Conservation (phyloP, 2,329 filamentous ascomycete genomes). For the Stenocarpella maydis region DNA sequence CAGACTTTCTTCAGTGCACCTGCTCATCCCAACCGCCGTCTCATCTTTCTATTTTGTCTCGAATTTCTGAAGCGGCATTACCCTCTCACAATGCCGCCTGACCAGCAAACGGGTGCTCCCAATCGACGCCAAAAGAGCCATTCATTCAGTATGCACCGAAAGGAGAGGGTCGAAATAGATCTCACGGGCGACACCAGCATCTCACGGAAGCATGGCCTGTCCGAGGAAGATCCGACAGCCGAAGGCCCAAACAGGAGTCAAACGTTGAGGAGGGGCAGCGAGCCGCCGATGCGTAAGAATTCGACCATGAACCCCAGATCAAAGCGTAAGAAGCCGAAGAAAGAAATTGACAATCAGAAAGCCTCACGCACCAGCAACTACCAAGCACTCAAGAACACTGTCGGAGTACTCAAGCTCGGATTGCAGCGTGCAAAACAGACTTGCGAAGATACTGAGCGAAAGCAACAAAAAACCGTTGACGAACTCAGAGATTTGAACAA, state of each 20-base stretch:
- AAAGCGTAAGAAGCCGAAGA: not conserved
- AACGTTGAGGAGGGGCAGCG: not conserved
- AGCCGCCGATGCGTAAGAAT: not conserved
- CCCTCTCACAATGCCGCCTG: not conserved
- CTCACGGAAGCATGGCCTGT: not conserved
- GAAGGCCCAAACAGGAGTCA: not conserved
- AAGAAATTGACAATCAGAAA: not conserved
- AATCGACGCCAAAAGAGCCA: not conserved
- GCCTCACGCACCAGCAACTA: not conserved
- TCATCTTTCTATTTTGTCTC: not conserved
- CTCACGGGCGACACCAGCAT: not conserved
- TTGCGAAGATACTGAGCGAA: not conserved
- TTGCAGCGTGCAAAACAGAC: not conserved
- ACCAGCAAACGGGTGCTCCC: not conserved
- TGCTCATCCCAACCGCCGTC: too few species aligned
- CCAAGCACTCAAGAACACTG: not conserved
- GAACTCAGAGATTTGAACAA: not conserved
- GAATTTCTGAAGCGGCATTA: rapidly evolving
- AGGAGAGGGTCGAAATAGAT: not conserved
- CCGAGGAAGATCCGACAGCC: not conserved
- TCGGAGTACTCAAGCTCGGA: not conserved
- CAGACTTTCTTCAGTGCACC: not conserved
- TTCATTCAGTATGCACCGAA: not conserved
- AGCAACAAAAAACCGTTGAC: not conserved
- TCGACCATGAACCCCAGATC: not conserved